Evolutionary conservation across 768 basidiomycete species (phyloP), one percentile per base, ranked within the genome.

Genomic region (Gyrodon lividus): DNA sequence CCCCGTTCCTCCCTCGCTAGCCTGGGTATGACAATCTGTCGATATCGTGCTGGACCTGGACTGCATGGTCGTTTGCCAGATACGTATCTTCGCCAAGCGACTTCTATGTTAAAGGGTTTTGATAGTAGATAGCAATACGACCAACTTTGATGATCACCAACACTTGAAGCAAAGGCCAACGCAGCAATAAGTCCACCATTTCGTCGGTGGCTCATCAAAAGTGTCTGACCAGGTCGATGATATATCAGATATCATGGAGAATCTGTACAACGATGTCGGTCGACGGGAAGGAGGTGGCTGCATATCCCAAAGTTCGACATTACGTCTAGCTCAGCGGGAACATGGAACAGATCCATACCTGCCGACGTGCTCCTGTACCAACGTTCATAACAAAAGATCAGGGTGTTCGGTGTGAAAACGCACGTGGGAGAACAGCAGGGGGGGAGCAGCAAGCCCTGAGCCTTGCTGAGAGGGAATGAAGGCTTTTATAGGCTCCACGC

Each of bases 191-290:
- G 20, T 52, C 30, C 50, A 52, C 51, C 51, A 55, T 16, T 48
- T 52, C 12, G 19, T 42, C 5, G 35, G 41, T 19, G 42, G 35
- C 4, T 55, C 54, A 4, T 55, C 54, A 5, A 43, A 48, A 14
- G 51, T 55, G 17, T 55, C 54, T 8, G 51, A 47, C n/a, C 51
- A 55, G 10, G 23, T 28, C 10, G 54, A 47, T 20, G 54, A 55
- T 16, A 46, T 3, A 7, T 44, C 41, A 17, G 54, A 46, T 31
- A 42, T 35, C 12, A 34, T 22, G 37, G 46, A 43, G 20, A 52
- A 43, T 20, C 22, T 33, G 35, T 55, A 38, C 20, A 40, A 43
- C 13, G 28, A 28, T 10, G 24, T n/a, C 23, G 20, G 19, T n/a
- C n/a, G 28, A 31, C 28, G 10, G 23, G 35, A 34, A 14, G 23